Percentiles rank a stretch among this genome's conserved stretches.
These are phyloP conservation scores for Ogataea pini DNA, from an alignment of 805 yeast species.

Conservation along the genomic window DNA sequence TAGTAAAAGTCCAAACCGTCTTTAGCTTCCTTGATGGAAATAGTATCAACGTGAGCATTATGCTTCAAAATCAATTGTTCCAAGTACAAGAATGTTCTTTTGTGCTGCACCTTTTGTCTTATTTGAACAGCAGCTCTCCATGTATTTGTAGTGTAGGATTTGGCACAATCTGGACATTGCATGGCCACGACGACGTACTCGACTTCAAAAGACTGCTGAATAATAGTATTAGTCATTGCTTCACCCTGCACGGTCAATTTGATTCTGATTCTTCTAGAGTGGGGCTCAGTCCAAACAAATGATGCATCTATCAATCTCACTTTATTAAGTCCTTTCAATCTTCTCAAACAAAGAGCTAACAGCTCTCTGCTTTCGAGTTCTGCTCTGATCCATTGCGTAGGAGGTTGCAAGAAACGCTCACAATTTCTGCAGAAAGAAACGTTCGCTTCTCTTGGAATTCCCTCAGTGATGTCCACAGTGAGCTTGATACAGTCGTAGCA, in stretches of 20 bases:
- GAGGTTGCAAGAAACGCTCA: slow-evolving; percentile 94
- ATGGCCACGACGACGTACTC: slow-evolving; percentile 90
- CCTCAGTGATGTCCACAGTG: slow-evolving; percentile 91
- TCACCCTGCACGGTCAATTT: slow-evolving; percentile 96
- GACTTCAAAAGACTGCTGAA: slow-evolving; percentile 93
- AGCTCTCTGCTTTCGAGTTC: slow-evolving; percentile 91
- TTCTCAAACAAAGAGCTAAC: slow-evolving; percentile 83
- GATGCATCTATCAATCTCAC: slow-evolving; percentile 90
- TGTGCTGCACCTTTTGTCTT: slow-evolving; percentile 95
- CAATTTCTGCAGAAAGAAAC: slow-evolving; percentile 95
- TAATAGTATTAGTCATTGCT: slow-evolving; percentile 86
- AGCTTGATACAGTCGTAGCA: slow-evolving; percentile 96
- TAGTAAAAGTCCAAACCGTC: slow-evolving; percentile 97
- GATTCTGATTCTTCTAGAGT: slow-evolving; percentile 89
- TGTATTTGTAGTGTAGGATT: slow-evolving; percentile 92
- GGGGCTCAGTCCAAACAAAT: slow-evolving; percentile 99
- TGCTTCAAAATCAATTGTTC: slow-evolving; percentile 94
- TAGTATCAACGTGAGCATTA: slow-evolving; percentile 91
- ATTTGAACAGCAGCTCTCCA: slow-evolving; percentile 98
- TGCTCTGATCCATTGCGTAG: slow-evolving; percentile 88
- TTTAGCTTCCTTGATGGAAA: slow-evolving; percentile 86
- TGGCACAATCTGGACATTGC: slow-evolving; percentile 99
- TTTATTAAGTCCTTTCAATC: slow-evolving; percentile 82
- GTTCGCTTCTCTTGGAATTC: slow-evolving; percentile 91
- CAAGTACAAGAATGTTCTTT: slow-evolving; percentile 91